These are phyloP conservation scores for Ustilago cynodontis DNA, from an alignment of 1,284 basidiomycete species.

Conservation along the genomic window DNA sequence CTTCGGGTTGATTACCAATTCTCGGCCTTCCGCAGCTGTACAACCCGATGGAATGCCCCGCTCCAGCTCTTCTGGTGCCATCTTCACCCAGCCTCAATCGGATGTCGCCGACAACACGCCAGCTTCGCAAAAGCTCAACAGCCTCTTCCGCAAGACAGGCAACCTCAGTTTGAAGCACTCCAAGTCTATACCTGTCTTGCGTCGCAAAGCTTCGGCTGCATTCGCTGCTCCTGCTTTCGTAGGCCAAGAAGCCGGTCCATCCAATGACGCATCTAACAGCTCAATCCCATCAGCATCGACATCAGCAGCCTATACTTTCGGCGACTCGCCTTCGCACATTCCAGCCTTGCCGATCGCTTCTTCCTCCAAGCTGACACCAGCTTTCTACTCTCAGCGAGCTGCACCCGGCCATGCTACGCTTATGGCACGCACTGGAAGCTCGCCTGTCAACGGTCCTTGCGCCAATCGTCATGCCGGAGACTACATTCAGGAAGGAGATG, in stretches of 20 bases:
- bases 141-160: slow-evolving; percentile 46
- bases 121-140: slow-evolving; percentile 11
- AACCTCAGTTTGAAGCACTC: slow-evolving; percentile 51
- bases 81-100: slow-evolving; percentile 17
- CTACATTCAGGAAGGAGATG: slow-evolving; percentile 58
- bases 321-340: background rate
- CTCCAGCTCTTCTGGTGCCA: slow-evolving; percentile 46
- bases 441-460: slow-evolving; percentile 38
- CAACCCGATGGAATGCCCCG: slow-evolving; percentile 38
- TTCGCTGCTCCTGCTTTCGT: slow-evolving; percentile 9
- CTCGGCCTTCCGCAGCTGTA: background rate
- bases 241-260: slow-evolving; percentile 3
- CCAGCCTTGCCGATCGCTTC: slow-evolving; percentile 18
- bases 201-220: slow-evolving; percentile 40
- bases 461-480: slow-evolving; percentile 29
- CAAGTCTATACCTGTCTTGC: slow-evolving; percentile 52
- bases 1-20: slow-evolving; percentile 1
- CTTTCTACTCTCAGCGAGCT: slow-evolving; percentile 4
- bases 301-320: background rate
- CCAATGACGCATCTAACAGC: background rate
- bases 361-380: slow-evolving; percentile 11
- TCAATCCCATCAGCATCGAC: background rate
- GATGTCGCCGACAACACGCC: slow-evolving; percentile 8
- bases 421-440: slow-evolving; percentile 46
- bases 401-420: slow-evolving; percentile 1